Evolutionary conservation across 345 rosid genomes (phyloP), one percentile per base, ranked within the genome.

Genomic region (Leavenworthia alabamica): DNA sequence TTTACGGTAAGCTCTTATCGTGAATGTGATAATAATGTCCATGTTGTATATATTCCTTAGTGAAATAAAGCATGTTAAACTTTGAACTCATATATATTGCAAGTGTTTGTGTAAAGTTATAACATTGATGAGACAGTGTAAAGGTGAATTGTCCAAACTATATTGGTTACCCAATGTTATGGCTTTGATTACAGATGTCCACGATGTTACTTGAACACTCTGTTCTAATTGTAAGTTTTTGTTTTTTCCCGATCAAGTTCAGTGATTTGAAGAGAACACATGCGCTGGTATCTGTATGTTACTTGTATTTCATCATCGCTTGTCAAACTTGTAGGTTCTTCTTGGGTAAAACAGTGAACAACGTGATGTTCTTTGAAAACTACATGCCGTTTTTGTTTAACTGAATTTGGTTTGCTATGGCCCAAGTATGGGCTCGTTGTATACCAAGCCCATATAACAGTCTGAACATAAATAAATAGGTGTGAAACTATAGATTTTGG

Each of bases 11-110:
- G 50, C 19, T 23, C 12, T 16, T 26, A 4, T 53, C 11, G 26
- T 43, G 10, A 17, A 44, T 35, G 27, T 17, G 78, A 72, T 47
- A 67, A 35, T 74, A 61, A 40, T 74, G 54, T 67, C 58, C 45
- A 58, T 43, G 50, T 60, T 66, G 66, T 66, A 73, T 39, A 67
- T 73, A 60, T 58, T 29, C 49, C 13, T 12, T 31, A 42, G 26
- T 71, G 47, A 58, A 64, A 50, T 8, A 46, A 50, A 57, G 20
- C 62, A 42, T 66, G 64, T 45, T 20, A 23, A 57, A 36, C 64
- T 27, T 44, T 17, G 56, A 67, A 47, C 13, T n/a, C 13, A 19
- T 51, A 31, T 51, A 31, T 39, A 22, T 62, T 39, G 54, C 42
- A 46, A 62, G 40, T 56, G 46, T 39, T 47, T 55, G 13, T 53